Evolutionary conservation across 1,284 basidiomycete genomes (phyloP).

Genomic region (Phlebopus sp.): DNA sequence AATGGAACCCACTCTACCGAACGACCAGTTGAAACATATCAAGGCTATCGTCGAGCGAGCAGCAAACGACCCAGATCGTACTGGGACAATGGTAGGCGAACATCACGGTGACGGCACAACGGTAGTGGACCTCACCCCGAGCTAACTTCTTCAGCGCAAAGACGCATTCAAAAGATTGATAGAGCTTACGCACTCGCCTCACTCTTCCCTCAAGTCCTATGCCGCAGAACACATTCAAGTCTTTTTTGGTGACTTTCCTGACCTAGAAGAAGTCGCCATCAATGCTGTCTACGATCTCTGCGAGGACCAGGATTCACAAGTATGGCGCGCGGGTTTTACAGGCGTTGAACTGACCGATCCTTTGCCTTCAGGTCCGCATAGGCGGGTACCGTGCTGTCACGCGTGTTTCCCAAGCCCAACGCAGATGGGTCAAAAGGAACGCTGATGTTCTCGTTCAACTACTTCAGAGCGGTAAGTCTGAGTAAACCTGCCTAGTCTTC

Average conservation of each 20-base stretch:
- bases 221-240: slow-evolving; percentile 56
- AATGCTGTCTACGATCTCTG: slow-evolving; percentile 74
- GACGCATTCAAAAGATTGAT: slow-evolving; percentile 27
- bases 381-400: slow-evolving; percentile 65
- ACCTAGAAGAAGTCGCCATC: slow-evolving; percentile 68
- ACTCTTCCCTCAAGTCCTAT: slow-evolving; percentile 43
- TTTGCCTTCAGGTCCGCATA: slow-evolving; percentile 54
- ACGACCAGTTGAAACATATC: slow-evolving; percentile 18
- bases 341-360: slow-evolving; percentile 10
- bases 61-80: slow-evolving; percentile 12
- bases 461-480: slow-evolving; percentile 64
- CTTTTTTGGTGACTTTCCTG: slow-evolving; percentile 64
- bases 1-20: slow-evolving; percentile 24
- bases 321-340: slow-evolving; percentile 26
- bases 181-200: slow-evolving; percentile 23
- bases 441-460: slow-evolving; percentile 70
- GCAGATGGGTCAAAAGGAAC: slow-evolving; percentile 64
- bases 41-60: slow-evolving; percentile 25
- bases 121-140: slow-evolving; percentile 6
- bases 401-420: slow-evolving; percentile 55
- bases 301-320: slow-evolving; percentile 60
- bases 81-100: slow-evolving; percentile 22
- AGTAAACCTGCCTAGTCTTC: slow-evolving; percentile 2
- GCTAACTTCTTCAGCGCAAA: slow-evolving; percentile 18
- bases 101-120: slow-evolving; percentile 4